Evolutionary conservation across 1,139 yeast genomes (phyloP).

Genomic region (Hansenula anomala): DNA sequence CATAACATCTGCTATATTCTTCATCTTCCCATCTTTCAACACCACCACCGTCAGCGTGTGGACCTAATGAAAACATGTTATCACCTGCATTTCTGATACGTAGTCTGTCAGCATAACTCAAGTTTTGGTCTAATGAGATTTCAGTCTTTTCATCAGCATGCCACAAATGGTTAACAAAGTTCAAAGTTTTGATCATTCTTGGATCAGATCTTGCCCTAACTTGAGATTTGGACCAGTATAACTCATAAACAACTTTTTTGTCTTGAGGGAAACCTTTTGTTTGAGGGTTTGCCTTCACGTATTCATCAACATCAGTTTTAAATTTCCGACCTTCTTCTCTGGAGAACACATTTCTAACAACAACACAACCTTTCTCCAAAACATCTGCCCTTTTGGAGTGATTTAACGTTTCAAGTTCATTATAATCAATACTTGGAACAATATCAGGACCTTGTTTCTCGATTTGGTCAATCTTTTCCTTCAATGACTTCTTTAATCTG

Average conservation of each 20-base stretch:
- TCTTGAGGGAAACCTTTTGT: slow-evolving; percentile 32
- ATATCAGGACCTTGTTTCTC: slow-evolving; percentile 19
- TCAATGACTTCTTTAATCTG: slow-evolving; percentile 23
- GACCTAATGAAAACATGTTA: slow-evolving; percentile 29
- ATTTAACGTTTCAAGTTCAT: slow-evolving; percentile 13
- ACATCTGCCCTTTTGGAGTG: slow-evolving; percentile 11
- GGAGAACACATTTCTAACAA: slow-evolving; percentile 29
- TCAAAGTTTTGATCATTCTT: slow-evolving; percentile 28
- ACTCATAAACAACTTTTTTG: slow-evolving; percentile 27
- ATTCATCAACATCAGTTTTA: slow-evolving; percentile 22
- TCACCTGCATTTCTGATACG: slow-evolving; percentile 41
- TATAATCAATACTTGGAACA: slow-evolving; percentile 21
- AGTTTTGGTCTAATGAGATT: slow-evolving; percentile 27
- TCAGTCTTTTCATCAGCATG: slow-evolving; percentile 25
- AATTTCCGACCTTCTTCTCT: slow-evolving; percentile 23
- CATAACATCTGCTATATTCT: slow-evolving; percentile 35
- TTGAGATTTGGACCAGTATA: slow-evolving; percentile 42
- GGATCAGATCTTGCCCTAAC: slow-evolving; percentile 39
- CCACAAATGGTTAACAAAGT: slow-evolving; percentile 32
- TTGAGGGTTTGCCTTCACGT: slow-evolving; percentile 27
- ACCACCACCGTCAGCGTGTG: slow-evolving; percentile 42
- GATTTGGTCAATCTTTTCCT: slow-evolving; percentile 21
- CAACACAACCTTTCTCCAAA: slow-evolving; percentile 25
- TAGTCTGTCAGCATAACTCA: slow-evolving; percentile 36
- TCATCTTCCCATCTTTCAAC: slow-evolving; percentile 44